phyloP scores from a whole-genome alignment of 78 protist genomes.

The Diacronema lutheri region DNA sequence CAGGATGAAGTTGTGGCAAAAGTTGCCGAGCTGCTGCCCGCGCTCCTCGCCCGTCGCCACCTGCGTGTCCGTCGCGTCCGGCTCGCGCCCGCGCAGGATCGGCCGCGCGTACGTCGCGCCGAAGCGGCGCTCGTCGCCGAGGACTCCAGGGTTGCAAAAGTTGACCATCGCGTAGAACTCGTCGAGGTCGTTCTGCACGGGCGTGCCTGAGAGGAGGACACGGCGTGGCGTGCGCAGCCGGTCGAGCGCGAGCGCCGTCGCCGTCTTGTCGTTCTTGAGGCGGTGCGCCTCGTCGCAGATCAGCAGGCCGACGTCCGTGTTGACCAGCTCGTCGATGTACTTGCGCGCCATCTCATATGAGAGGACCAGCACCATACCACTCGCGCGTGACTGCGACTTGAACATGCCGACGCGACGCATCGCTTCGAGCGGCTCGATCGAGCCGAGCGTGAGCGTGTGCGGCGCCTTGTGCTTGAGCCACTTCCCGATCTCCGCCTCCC shows the following conservation, averaged over 20 bases:
- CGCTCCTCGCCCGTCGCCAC: slow-evolving; percentile 13
- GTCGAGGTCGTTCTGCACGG: slow-evolving; percentile 74
- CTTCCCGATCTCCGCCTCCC: neutral
- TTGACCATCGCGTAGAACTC: slow-evolving; percentile 79
- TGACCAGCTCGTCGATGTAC: neutral
- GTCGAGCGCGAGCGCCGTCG: slow-evolving; percentile 61
- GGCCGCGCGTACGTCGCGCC: slow-evolving; percentile 61
- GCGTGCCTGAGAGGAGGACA: slow-evolving; percentile 50
- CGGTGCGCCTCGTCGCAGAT: slow-evolving; percentile 27
- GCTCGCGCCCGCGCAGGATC: slow-evolving; percentile 62
- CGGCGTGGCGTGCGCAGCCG: slow-evolving; percentile 57
- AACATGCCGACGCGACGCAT: no score
- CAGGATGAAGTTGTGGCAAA: slow-evolving; percentile 59
- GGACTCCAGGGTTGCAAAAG: slow-evolving; percentile 74
- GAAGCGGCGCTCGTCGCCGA: slow-evolving; percentile 38
- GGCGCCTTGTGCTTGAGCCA: no score
- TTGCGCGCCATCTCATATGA: neutral
- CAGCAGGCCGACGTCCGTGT: neutral
- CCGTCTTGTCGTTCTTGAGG: slow-evolving; percentile 15
- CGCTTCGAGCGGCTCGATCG: no score
- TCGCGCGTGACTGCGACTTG: no score
- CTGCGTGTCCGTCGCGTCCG: slow-evolving; percentile 52
- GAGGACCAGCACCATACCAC: neutral
- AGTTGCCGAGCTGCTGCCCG: slow-evolving; percentile 55
- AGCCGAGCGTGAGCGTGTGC: no score